Percentiles rank a stretch among this genome's conserved stretches.
Conservation (phyloP, 768 basidiomycete genomes). For the Rhizopogon vesiculosus region DNA sequence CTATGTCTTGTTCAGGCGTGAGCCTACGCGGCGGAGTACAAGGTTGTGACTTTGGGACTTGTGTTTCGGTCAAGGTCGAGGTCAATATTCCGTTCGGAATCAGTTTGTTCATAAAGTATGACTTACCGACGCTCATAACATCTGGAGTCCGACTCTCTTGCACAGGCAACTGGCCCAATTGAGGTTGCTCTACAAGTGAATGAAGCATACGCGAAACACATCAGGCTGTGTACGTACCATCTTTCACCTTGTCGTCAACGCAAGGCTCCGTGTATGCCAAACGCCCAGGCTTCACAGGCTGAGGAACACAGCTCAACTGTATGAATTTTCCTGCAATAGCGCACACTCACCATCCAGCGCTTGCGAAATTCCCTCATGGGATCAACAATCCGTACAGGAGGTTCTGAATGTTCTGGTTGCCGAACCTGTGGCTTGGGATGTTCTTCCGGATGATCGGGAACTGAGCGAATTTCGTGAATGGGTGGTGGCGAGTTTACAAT, state of each 20-base stretch:
- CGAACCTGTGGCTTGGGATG: slow-evolving; percentile 4
- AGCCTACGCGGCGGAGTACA: slow-evolving; percentile 5
- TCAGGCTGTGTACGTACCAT: neutral
- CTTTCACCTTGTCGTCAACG: neutral
- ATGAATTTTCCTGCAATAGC: neutral
- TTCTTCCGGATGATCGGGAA: neutral
- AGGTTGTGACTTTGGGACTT: neutral
- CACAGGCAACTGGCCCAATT: neutral
- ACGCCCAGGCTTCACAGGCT: neutral
- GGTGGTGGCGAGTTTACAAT: slow-evolving; percentile 1
- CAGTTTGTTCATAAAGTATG: neutral
- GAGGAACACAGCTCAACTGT: neutral
- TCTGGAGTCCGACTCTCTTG: neutral
- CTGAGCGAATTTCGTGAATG: neutral
- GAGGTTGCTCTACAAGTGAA: neutral
- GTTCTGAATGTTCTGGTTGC: neutral
- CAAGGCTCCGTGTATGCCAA: neutral
- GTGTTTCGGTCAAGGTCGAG: neutral
- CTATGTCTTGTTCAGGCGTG: slow-evolving; percentile 3
- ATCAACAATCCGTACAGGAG: neutral
- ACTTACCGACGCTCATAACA: neutral
- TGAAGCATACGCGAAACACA: neutral
- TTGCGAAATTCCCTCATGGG: neutral
- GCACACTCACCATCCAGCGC: neutral
- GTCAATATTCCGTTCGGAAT: neutral